Evolutionary conservation across 257 asterid species (phyloP), one percentile per base, ranked within the genome.

Genomic region (Lantana camara): DNA sequence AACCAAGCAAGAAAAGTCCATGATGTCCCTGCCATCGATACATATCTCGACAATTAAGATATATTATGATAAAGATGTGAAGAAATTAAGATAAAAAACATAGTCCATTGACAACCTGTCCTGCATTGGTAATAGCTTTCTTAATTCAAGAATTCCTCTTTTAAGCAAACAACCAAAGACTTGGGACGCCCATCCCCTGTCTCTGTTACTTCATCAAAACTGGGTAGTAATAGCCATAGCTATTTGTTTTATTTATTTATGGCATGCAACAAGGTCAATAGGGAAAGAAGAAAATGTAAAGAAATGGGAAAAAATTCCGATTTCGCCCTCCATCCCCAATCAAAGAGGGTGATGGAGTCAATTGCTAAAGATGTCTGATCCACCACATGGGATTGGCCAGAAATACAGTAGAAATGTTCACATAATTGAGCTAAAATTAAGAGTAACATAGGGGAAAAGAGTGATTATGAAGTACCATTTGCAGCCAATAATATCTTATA

Each of bases 61-160:
- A 17, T 34, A 4, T 12, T 1, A 16, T 6, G n/a, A n/a, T 63
- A 29, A 48, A 63, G 24, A 53, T 54, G 49, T 12, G 54, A 60
- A 32, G 56, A 40, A 57, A 32, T 59, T 15, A 59, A 54, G 16
- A 65, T n/a, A n/a, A 55, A 49, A 47, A 63, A 64, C 56, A 64
- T 60, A 64, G 77, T 77, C 82, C 69, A 69, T 71, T 54, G 80
- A 85, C 83, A 86, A 79, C 84, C 90, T 84, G 85, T 77, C 83
- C 80, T 66, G 63, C 75, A 64, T 79, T 71, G 70, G 68, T 76
- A 79, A 63, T 6, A n/a, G 14, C 68, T 38, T 74, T 75, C 69
- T 52, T 63, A 71, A 50, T 70, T 68, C 79, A 83, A 58, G 64
- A 71, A 69, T 68, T 64, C 63, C 69, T 55, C 69, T 72, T 68